These are phyloP conservation scores for Fusarium floridanum DNA, from an alignment of 2,329 filamentous ascomycete species.

Conservation along the genomic window DNA sequence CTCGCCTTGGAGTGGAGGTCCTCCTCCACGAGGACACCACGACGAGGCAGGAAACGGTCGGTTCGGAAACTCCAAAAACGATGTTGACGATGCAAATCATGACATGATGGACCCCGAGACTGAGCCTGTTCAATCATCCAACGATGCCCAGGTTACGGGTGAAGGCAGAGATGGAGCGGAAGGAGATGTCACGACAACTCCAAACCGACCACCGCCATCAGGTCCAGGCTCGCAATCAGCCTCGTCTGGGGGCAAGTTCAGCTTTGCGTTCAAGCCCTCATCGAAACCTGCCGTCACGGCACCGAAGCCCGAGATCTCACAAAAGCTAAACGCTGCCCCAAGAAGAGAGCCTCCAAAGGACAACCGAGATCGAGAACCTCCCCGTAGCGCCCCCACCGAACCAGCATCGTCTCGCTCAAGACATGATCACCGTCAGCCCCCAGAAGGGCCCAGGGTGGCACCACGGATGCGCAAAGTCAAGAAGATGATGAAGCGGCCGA, in stretches of 20 bases:
- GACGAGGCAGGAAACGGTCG: slow-evolving; percentile 40
- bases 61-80: slow-evolving; percentile 29
- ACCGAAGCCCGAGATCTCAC: slow-evolving; percentile 75
- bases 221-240: slow-evolving; percentile 64
- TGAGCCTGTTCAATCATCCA: slow-evolving; percentile 45
- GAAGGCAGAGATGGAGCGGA: slow-evolving; percentile 56
- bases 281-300: slow-evolving; percentile 68
- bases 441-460: slow-evolving; percentile 52
- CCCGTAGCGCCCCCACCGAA: slow-evolving; percentile 65
- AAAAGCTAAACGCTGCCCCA: slow-evolving; percentile 75
- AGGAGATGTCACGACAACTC: slow-evolving; percentile 65
- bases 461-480: slow-evolving; percentile 73
- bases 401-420: slow-evolving; percentile 63
- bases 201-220: slow-evolving; percentile 65
- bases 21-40: slow-evolving; percentile 39
- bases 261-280: slow-evolving; percentile 90
- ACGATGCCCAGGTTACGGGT: slow-evolving; percentile 21
- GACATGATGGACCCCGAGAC: slow-evolving; percentile 35
- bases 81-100: slow-evolving; percentile 26
- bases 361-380: slow-evolving; percentile 60
- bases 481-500: slow-evolving; percentile 77
- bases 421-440: slow-evolving; percentile 50
- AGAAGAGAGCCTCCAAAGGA: slow-evolving; percentile 54
- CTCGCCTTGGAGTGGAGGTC: slow-evolving; percentile 69
- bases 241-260: slow-evolving; percentile 79